These are phyloP conservation scores for Boechera stricta DNA, from an alignment of 345 rosid genomes.

Conservation along the genomic window DNA sequence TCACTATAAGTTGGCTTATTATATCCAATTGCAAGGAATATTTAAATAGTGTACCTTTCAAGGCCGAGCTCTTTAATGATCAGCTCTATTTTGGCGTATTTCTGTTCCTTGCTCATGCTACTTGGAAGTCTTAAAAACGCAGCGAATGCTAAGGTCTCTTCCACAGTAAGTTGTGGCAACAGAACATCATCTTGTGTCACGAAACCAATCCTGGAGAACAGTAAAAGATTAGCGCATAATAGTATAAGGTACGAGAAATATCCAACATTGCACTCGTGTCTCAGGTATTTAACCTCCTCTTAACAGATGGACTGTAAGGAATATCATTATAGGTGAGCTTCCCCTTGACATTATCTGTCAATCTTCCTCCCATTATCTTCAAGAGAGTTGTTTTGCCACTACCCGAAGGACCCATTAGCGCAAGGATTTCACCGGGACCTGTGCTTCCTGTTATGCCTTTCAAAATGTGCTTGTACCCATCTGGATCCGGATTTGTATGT, in stretches of 20 bases:
- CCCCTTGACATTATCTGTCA: conserved; percentile 71
- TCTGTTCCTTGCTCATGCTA: conserved; percentile 79
- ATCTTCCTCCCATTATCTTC: conserved; percentile 89
- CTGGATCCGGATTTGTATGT: conserved; percentile 58
- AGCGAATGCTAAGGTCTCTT: conserved; percentile 87
- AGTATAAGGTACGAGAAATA: background rate
- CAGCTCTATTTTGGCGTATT: conserved; percentile 73
- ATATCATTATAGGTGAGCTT: conserved; percentile 80
- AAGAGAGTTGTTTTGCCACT: conserved; percentile 94
- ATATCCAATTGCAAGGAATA: too few species aligned
- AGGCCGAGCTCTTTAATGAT: conserved; percentile 91
- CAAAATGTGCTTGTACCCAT: conserved; percentile 75
- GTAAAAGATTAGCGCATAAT: background rate
- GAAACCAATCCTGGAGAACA: conserved; percentile 75
- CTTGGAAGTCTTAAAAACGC: conserved; percentile 89
- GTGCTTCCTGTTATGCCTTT: conserved; percentile 91
- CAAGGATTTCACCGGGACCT: conserved; percentile 92
- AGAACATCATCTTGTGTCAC: conserved; percentile 96
- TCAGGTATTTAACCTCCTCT: conserved; percentile 62
- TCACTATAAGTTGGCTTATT: background rate
- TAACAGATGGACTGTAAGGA: conserved; percentile 71
- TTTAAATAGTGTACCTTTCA: conserved; percentile 59
- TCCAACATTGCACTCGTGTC: background rate
- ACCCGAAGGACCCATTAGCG: conserved; percentile 98
- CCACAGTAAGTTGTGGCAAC: conserved; percentile 92